Percentiles rank a stretch among this genome's conserved stretches.
Evolutionary conservation across 306 rosid species (phyloP).

Genomic region (Corylus avellana): DNA sequence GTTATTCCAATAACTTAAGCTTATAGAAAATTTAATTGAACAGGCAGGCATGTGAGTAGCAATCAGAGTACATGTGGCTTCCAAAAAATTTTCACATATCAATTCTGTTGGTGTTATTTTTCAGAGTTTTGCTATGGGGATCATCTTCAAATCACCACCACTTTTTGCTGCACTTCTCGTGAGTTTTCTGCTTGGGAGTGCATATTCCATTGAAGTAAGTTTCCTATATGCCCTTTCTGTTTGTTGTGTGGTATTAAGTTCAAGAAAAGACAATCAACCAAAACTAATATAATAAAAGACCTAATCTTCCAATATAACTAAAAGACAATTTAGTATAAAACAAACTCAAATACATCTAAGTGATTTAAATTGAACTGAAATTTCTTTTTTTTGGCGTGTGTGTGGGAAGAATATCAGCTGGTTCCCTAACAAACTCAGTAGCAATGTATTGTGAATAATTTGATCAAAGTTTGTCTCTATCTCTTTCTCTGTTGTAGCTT

Average conservation of each 20-base stretch:
- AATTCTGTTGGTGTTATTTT: not conserved
- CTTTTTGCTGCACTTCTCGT: constrained; percentile 20
- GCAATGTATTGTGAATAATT: too few relatives aligned
- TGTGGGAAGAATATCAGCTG: too few relatives aligned
- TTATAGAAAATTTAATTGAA: not conserved
- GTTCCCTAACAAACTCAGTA: too few relatives aligned
- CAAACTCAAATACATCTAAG: not conserved
- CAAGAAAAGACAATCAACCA: not conserved
- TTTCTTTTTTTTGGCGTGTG: not conserved
- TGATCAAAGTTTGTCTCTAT: not conserved
- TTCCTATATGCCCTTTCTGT: not conserved
- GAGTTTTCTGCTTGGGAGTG: constrained; percentile 25
- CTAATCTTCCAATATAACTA: not conserved
- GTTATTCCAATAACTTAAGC: not conserved
- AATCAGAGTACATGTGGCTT: too few relatives aligned
- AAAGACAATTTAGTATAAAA: not conserved
- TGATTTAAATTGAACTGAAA: not conserved
- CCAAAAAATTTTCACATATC: not conserved
- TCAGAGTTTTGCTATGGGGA: constrained; percentile 33
- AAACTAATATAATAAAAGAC: not conserved
- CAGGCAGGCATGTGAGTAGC: too few relatives aligned
- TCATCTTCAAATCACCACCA: constrained; percentile 24
- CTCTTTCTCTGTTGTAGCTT: not conserved
- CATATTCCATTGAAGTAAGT: constrained; percentile 27
- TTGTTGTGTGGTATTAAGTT: not conserved